phyloP scores from a whole-genome alignment of 2,329 filamentous ascomycete genomes.

The Penicillium fuscoglaucum region DNA sequence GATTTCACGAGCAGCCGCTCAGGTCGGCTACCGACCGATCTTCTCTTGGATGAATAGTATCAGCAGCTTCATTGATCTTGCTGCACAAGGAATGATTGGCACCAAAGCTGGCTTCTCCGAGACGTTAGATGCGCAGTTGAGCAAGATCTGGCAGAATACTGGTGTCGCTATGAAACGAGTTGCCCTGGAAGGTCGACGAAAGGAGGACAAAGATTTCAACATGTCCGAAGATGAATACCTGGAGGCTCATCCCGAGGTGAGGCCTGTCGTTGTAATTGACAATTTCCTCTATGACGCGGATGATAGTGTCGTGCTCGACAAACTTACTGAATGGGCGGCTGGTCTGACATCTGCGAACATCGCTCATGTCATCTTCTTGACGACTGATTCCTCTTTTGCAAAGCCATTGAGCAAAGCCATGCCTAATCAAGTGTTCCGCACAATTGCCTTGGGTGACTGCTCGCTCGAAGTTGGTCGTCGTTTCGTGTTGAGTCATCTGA shows the following conservation, averaged over 20 bases:
- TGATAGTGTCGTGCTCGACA: conserved; percentile 67
- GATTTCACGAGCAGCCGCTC: conserved; percentile 74
- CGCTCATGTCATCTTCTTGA: conserved; percentile 92
- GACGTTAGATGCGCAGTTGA: conserved; percentile 82
- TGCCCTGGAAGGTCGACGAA: conserved; percentile 67
- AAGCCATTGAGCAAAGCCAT: conserved; percentile 85
- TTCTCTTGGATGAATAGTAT: conserved; percentile 97
- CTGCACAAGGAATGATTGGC: conserved; percentile 88
- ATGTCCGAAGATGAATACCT: conserved; percentile 83
- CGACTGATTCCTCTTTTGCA: conserved; percentile 81
- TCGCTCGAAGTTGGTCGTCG: conserved; percentile 82
- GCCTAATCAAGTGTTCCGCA: conserved; percentile 86
- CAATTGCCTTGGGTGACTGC: conserved; percentile 82
- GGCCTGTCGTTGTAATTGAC: conserved; percentile 84
- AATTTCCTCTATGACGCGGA: conserved; percentile 82
- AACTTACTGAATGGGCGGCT: conserved; percentile 87
- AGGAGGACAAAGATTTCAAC: conserved; percentile 69
- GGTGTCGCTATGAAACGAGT: conserved; percentile 76
- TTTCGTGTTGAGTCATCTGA: conserved; percentile 82
- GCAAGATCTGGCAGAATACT: conserved; percentile 85
- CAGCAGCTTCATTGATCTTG: conserved; percentile 87
- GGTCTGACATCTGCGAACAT: conserved; percentile 80
- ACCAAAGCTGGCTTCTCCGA: conserved; percentile 94
- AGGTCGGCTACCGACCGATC: conserved; percentile 87
- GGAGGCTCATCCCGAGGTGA: conserved; percentile 80